phyloP scores from a whole-genome alignment of 805 yeast species.

The Schwanniomyces sp. region DNA sequence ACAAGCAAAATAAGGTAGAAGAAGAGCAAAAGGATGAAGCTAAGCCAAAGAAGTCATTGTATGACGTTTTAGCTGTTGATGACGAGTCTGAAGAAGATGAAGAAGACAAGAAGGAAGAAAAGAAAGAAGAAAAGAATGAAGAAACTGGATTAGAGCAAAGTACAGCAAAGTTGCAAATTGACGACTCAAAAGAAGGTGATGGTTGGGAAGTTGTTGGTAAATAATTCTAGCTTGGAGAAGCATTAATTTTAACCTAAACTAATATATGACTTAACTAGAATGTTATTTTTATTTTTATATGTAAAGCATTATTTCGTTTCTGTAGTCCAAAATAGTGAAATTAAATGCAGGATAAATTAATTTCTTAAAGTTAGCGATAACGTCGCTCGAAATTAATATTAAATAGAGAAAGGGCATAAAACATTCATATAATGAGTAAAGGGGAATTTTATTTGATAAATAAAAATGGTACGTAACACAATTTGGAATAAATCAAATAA shows the following conservation, averaged over 20 bases:
- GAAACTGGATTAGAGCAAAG: conserved; percentile 21
- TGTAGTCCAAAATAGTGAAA: too few relatives aligned
- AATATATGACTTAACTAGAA: neutral
- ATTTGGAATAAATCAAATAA: neutral
- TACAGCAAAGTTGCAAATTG: conserved; percentile 25
- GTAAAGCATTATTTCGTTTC: too few relatives aligned
- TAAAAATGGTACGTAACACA: conserved; percentile 14
- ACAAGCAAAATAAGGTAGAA: conserved; percentile 5
- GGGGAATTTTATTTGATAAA: conserved; percentile 18
- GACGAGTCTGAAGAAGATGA: conserved; percentile 31
- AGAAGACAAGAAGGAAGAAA: conserved; percentile 13
- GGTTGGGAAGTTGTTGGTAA: conserved; percentile 40
- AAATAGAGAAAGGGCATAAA: neutral
- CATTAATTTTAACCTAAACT: neutral
- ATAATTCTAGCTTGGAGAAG: conserved; percentile 12
- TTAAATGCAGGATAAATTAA: too few relatives aligned
- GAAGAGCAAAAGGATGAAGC: conserved; percentile 19
- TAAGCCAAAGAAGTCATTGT: conserved; percentile 30
- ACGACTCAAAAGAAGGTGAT: conserved; percentile 23
- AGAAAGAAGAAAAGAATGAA: conserved; percentile 13
- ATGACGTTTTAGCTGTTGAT: conserved; percentile 31
- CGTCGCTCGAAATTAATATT: neutral
- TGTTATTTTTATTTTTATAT: neutral
- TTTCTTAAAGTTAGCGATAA: neutral
- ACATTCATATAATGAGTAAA: neutral